Evolutionary conservation across 176 grass and related monocot genomes (phyloP).

Genomic region (Thinopyrum elongatum): DNA sequence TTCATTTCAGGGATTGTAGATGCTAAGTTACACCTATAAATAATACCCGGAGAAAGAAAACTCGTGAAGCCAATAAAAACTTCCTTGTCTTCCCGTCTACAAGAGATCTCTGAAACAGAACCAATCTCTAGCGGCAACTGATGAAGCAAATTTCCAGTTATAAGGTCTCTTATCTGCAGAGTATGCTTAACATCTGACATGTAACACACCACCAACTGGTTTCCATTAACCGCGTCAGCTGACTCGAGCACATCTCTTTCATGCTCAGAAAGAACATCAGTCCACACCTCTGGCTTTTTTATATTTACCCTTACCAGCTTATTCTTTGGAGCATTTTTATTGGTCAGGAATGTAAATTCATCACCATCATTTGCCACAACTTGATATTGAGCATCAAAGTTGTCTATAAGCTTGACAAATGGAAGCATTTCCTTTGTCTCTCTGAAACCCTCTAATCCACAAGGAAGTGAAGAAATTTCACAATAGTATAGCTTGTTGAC

Average conservation of each 20-base stretch:
- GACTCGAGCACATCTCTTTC: conserved; percentile 80
- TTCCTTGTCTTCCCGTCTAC: conserved; percentile 72
- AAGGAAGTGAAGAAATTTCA: conserved; percentile 64
- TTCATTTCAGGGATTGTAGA: conserved; percentile 71
- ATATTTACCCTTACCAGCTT: conserved; percentile 81
- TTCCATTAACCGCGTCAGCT: conserved; percentile 56
- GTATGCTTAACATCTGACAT: conserved; percentile 92
- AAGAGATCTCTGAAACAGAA: conserved; percentile 72
- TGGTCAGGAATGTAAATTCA: conserved; percentile 86
- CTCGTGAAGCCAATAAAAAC: conserved; percentile 88
- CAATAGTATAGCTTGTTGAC: conserved; percentile 93
- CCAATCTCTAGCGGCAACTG: conserved; percentile 85
- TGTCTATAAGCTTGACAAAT: conserved; percentile 87
- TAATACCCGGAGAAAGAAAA: conserved; percentile 91
- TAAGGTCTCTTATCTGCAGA: conserved; percentile 83
- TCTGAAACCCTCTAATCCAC: conserved; percentile 67
- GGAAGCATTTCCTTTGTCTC: conserved; percentile 60
- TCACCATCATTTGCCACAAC: conserved; percentile 73
- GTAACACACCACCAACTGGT: conserved; percentile 80
- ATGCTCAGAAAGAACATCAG: conserved; percentile 68
- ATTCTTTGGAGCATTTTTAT: conserved; percentile 78
- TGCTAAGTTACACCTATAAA: conserved; percentile 70
- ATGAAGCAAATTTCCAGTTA: conserved; percentile 71
- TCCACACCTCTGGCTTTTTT: conserved; percentile 58
- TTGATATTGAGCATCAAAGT: conserved; percentile 76